phyloP scores from a whole-genome alignment of 2,329 filamentous ascomycete genomes.

The Aspergillus luchuensis region DNA sequence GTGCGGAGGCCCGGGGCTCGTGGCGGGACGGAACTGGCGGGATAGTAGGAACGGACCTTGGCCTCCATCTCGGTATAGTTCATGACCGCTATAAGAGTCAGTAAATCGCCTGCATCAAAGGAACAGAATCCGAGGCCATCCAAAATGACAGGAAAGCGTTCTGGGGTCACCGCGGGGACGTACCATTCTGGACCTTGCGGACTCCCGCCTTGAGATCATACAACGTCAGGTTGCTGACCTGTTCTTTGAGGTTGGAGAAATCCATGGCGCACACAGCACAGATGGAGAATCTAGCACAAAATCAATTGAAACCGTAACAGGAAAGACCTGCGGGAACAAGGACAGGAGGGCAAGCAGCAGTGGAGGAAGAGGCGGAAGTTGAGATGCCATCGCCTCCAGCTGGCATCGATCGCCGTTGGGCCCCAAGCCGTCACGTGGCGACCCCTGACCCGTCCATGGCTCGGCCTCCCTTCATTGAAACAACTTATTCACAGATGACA shows the following conservation, averaged over 20 bases:
- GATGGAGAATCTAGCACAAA: constrained; percentile 13
- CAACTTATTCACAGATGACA: too few relatives aligned
- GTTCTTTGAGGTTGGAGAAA: constrained; percentile 78
- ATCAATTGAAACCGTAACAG: constrained; percentile 12
- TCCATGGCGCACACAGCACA: constrained; percentile 65
- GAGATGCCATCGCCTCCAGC: constrained; percentile 24
- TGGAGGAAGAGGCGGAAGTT: constrained; percentile 19
- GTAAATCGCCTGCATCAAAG: neutral
- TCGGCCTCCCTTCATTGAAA: neutral
- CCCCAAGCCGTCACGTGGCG: constrained; percentile 33
- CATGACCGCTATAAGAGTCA: constrained; percentile 73
- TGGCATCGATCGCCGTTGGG: constrained; percentile 27
- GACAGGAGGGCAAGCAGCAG: constrained; percentile 7
- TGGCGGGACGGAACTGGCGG: constrained; percentile 15
- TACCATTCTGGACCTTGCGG: constrained; percentile 96
- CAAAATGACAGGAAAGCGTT: neutral
- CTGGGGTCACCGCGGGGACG: constrained; percentile 26
- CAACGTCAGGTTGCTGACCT: constrained; percentile 87
- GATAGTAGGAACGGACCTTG: constrained; percentile 50
- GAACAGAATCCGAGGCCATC: neutral
- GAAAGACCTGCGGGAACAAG: constrained; percentile 14
- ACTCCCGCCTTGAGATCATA: constrained; percentile 96
- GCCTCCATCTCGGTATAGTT: constrained; percentile 95
- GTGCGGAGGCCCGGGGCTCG: constrained; percentile 7
- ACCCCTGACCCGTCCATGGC: constrained; percentile 28